Conservation (phyloP, 164 flowering plant genomes). For the Euptelea pleiosperma region DNA sequence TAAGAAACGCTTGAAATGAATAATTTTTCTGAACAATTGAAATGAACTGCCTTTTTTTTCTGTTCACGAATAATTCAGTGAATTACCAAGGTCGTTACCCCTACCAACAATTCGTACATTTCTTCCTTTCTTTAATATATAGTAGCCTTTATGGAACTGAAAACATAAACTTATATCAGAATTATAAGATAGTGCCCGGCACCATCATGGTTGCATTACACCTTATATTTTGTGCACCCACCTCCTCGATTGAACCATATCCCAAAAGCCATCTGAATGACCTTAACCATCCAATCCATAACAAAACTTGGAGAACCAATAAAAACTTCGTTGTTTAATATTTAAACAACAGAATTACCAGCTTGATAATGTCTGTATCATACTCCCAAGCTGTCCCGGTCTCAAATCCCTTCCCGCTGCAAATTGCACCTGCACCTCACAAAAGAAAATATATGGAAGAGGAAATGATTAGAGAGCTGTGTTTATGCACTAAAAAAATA, state of each 20-base stretch:
- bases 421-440: conserved; percentile 75
- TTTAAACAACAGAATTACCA: conserved; percentile 48
- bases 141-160: too few relatives aligned
- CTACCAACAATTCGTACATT: too few relatives aligned
- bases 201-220: too few relatives aligned
- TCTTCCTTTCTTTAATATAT: too few relatives aligned
- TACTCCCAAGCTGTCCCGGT: conserved; percentile 79
- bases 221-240: too few relatives aligned
- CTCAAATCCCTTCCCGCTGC: conserved; percentile 97
- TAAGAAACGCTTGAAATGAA: too few relatives aligned
- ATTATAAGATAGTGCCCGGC: too few relatives aligned
- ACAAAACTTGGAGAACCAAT: neutral
- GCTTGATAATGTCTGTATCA: conserved; percentile 73
- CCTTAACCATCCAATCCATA: neutral
- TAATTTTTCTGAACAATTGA: too few relatives aligned
- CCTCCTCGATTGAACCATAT: neutral
- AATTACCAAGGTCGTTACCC: too few relatives aligned
- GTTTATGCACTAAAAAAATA: neutral
- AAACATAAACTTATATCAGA: too few relatives aligned
- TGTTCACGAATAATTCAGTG: too few relatives aligned
- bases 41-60: too few relatives aligned
- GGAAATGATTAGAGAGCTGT: neutral
- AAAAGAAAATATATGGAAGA: conserved; percentile 2
- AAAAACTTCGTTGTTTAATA: neutral
- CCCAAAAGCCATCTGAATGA: neutral